These are phyloP conservation scores for Plantago elongata DNA, from an alignment of 257 asterid genomes.

Conservation along the genomic window DNA sequence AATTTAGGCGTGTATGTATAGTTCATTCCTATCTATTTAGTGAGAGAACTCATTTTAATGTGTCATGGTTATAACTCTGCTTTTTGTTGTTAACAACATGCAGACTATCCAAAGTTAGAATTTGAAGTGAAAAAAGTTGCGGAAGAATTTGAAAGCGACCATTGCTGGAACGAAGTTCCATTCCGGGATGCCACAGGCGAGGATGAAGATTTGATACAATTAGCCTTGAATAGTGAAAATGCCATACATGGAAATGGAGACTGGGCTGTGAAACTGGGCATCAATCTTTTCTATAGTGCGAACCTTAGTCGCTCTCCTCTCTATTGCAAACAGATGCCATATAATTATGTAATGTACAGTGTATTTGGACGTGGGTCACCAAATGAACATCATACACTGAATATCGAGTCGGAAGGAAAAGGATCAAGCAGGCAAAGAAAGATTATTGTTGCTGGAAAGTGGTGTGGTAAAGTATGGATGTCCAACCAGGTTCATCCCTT, in stretches of 20 bases:
- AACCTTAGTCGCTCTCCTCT: slow-evolving; percentile 93
- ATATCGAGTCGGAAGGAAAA: slow-evolving; percentile 34
- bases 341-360: slow-evolving; percentile 59
- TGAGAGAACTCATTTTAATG: slow-evolving; percentile 2
- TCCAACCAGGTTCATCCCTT: slow-evolving; percentile 85
- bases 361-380: slow-evolving; percentile 75
- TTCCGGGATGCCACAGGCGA: slow-evolving; percentile 60
- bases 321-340: slow-evolving; percentile 94
- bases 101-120: slow-evolving; percentile 90
- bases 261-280: slow-evolving; percentile 96
- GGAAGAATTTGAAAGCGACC: slow-evolving; percentile 51
- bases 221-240: slow-evolving; percentile 72
- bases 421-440: slow-evolving; percentile 62
- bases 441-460: slow-evolving; percentile 82
- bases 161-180: slow-evolving; percentile 51
- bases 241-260: slow-evolving; percentile 87
- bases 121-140: slow-evolving; percentile 71
- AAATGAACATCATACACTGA: slow-evolving; percentile 20
- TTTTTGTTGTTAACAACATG: slow-evolving; percentile 20
- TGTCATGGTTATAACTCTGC: not conserved
- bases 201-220: slow-evolving; percentile 62
- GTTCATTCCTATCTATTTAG: not conserved
- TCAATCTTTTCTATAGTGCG: slow-evolving; percentile 90
- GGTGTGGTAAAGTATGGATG: slow-evolving; percentile 99
- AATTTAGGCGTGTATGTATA: too few relatives aligned